A percentile compares a stretch with the other conserved stretches of the same genome.
These are phyloP conservation scores for Aurantiochytrium sp. DNA, from an alignment of 108 stramenopile species.

Conservation along the genomic window DNA sequence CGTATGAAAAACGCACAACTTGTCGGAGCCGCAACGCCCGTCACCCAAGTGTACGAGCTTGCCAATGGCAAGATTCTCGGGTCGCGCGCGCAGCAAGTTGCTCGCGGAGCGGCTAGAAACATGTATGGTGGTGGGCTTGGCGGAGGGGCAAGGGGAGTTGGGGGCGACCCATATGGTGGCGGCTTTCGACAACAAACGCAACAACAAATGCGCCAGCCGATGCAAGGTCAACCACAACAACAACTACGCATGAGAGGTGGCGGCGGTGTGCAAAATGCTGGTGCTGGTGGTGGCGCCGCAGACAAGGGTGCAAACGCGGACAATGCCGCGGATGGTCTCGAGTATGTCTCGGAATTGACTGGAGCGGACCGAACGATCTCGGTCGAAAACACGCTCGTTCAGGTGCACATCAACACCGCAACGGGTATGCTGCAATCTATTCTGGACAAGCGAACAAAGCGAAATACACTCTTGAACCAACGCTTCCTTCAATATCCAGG, in stretches of 20 bases:
- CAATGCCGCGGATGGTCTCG: background rate
- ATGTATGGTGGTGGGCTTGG: background rate
- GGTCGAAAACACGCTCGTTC: background rate
- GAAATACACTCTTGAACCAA: background rate
- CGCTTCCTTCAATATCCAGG: background rate
- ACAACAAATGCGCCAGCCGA: background rate
- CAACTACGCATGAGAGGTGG: background rate
- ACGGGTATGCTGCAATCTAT: background rate
- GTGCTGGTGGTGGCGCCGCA: background rate
- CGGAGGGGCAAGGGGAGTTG: background rate
- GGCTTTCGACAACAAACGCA: background rate
- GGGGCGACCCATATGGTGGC: background rate
- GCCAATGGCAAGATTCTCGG: background rate
- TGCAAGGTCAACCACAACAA: background rate
- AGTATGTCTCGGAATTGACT: background rate
- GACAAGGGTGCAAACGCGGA: background rate
- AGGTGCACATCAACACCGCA: background rate
- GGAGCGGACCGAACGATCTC: background rate
- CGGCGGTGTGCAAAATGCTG: background rate
- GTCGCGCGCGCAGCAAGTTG: background rate
- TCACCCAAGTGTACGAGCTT: background rate
- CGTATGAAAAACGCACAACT: background rate
- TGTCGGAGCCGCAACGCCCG: background rate
- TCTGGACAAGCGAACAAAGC: slow-evolving; percentile 9
- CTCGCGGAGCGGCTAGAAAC: background rate